Evolutionary conservation across 768 basidiomycete genomes (phyloP), one percentile per base, ranked within the genome.

Genomic region (Suillus cothurnatus): DNA sequence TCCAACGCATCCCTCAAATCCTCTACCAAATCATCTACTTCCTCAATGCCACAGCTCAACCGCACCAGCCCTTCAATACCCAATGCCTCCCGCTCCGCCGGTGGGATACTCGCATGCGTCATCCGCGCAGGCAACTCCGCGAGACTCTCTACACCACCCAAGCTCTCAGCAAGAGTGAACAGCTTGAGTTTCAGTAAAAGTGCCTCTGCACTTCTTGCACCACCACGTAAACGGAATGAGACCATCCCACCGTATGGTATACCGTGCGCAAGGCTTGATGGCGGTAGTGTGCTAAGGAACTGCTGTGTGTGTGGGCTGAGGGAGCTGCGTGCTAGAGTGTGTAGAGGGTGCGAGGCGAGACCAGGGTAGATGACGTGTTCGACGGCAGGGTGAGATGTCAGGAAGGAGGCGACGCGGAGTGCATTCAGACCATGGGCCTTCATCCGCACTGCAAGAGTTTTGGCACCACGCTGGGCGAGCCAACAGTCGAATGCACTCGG

Each of bases 61-160:
- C 96, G 81, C 3, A 97, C 80, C 65, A 97, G 75, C 67, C 90
- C 86, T 23, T 89, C 89, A 66, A 99, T 94, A 1, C 96, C 95
- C 34, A 95, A 78, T 17, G 78, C 60, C 34, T 80, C 85, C 12
- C 94, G 81, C 76, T 93, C 90, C 1, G 76, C 86, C 31, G 84
- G 82, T 0, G 93, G 89, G 57, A 94, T 87, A 59, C 85, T 85
- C 2, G 86, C 89, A 74, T 97, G 96, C 9, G 94, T 97, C 95
- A 97, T 97, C 77, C 82, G 80, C 52, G 89, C 87, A 0, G 95
- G 96, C 53, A 92, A 83, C 76, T 98, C 95, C 0, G 92, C 92
- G 39, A 98, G 78, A 74, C 88, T 91, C 83, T 99, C 97, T 6
- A 97, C 93, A 0, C 95, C 97, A 1, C 97, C 97, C 6, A 98